phyloP scores from a whole-genome alignment of 345 rosid genomes.

The Rhodamnia argentea region DNA sequence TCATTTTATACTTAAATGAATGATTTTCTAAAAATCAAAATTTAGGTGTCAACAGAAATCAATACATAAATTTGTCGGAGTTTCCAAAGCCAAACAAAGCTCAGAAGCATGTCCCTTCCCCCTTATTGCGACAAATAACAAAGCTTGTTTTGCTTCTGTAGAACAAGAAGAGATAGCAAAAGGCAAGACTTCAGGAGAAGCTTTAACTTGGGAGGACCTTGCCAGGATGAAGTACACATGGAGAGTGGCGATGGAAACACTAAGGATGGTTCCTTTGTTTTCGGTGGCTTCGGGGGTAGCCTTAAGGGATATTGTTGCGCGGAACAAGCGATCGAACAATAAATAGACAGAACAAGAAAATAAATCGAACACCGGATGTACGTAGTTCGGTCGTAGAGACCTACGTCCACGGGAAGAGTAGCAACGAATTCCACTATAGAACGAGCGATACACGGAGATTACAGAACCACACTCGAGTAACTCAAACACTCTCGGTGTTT shows the following conservation, averaged over 20 bases:
- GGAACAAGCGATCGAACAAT: too few relatives aligned
- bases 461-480: too few relatives aligned
- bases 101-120: neutral
- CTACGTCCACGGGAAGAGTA: too few relatives aligned
- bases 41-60: too few relatives aligned
- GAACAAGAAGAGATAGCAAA: slow-evolving; percentile 29
- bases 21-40: too few relatives aligned
- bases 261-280: slow-evolving; percentile 28
- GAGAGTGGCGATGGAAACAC: slow-evolving; percentile 31
- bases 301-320: slow-evolving; percentile 26
- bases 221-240: slow-evolving; percentile 27
- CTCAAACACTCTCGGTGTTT: too few relatives aligned
- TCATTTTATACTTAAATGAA: too few relatives aligned
- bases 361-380: too few relatives aligned
- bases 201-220: slow-evolving; percentile 25
- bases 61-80: neutral
- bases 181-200: slow-evolving; percentile 1
- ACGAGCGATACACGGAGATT: too few relatives aligned
- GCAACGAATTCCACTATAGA: too few relatives aligned
- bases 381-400: too few relatives aligned
- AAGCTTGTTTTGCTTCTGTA: slow-evolving; percentile 1
- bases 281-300: slow-evolving; percentile 42
- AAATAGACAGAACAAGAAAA: too few relatives aligned
- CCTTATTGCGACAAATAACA: neutral
- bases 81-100: neutral